Base-by-base conservation (phyloP, 2,329 filamentous ascomycete genomes). In the Colletotrichum tropicicola region DNA sequence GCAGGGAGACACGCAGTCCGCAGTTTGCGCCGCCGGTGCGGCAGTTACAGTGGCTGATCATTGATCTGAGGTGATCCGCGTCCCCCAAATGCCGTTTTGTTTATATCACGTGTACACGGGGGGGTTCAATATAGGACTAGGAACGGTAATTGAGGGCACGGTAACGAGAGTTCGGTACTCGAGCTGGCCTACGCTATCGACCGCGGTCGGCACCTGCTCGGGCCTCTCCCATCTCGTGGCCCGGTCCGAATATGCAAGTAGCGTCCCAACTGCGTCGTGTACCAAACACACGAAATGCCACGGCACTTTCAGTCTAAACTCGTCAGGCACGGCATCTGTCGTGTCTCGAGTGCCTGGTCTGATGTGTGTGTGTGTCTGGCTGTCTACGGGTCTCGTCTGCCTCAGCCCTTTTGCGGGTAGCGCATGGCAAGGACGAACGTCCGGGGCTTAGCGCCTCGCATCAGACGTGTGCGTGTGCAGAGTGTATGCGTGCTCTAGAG, bases 381-480 rank as follows among this genome's bases (percentile, higher is more conserved):
- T 21, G 43, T 39, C 54, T 28, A 57, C 21, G 41, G 53, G 41
- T n/a, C 12, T 15, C 37, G 37, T 56, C 41, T 47, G 30, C 27
- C 43, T 43, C 37, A 44, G 25, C 47, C n/a, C 21, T 44, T 47
- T 43, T 23, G 39, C 15, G 35, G 45, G 37, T 10, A 51, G 23
- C 27, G 43, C 39, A 47, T 59, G 55, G 55, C 61, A 64, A 37
- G 32, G 58, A 62, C 49, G 49, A 61, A 51, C 57, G 43, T 55
- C 48, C 27, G 48, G 43, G 28, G 35, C 17, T 35, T 27, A 48
- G 25, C 28, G 27, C 45, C 27, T 35, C 15, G 41, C 19, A 27
- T 28, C 28, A 19, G 27, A 15, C 27, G 17, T 43, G 39, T 7
- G 12, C 12, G 32, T 35, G 32, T 35, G 9, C 13, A 4, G 13